Evolutionary conservation across 2,329 filamentous ascomycete genomes (phyloP).

Genomic region (Fusarium domesticum): DNA sequence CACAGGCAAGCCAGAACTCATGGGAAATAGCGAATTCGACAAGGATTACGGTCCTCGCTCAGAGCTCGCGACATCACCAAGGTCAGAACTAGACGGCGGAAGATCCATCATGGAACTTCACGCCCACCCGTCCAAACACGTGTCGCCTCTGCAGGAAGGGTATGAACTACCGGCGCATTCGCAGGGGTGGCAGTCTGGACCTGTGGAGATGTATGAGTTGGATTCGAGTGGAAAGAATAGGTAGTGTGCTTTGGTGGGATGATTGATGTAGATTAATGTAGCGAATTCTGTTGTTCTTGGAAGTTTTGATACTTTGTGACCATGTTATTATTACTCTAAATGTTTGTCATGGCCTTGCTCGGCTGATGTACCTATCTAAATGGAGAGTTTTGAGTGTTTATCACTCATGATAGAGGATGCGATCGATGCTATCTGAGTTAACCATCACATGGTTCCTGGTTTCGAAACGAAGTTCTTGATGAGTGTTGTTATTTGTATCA

Average conservation of each 20-base stretch:
- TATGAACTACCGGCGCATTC: slow-evolving; percentile 15
- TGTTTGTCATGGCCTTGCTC: slow-evolving; percentile 12
- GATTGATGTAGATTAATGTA: not conserved
- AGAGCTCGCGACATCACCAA: slow-evolving; percentile 27
- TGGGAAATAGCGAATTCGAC: slow-evolving; percentile 15
- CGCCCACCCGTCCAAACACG: slow-evolving; percentile 23
- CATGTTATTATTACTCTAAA: too few species aligned
- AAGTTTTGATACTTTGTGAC: too few species aligned
- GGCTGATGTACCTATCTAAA: slow-evolving; percentile 4
- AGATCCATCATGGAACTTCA: slow-evolving; percentile 22
- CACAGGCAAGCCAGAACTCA: slow-evolving; percentile 36
- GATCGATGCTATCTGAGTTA: not conserved
- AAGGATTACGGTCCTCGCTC: slow-evolving; percentile 7
- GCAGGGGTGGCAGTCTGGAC: slow-evolving; percentile 38
- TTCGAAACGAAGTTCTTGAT: too few species aligned
- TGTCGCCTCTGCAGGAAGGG: too few species aligned
- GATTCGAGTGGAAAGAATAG: slow-evolving; percentile 21
- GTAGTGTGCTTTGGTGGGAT: not conserved
- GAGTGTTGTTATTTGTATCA: too few species aligned
- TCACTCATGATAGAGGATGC: not conserved
- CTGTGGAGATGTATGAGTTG: slow-evolving; percentile 35
- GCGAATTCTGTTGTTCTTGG: slow-evolving; percentile 1
- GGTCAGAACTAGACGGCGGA: slow-evolving; percentile 22
- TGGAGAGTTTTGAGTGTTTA: slow-evolving; percentile 1
- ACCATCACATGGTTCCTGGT: not conserved